phyloP scores from a whole-genome alignment of 106 monocot species.

The Narthecium ossifragum region DNA sequence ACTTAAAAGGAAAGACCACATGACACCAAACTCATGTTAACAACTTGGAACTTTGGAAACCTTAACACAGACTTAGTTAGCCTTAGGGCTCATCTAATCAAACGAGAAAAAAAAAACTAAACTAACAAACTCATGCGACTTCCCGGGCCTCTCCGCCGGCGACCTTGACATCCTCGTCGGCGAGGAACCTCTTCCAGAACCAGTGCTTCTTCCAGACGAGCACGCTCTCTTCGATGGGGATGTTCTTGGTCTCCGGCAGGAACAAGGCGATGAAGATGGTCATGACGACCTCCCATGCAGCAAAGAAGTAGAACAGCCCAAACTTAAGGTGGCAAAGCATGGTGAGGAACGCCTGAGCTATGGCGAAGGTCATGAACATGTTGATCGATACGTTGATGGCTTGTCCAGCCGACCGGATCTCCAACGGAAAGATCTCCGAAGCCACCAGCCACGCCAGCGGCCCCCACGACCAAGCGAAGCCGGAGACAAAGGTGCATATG shows the following conservation, averaged over 20 bases:
- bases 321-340: conserved; percentile 32
- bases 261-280: conserved; percentile 28
- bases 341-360: conserved; percentile 34
- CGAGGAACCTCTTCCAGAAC: conserved; percentile 21
- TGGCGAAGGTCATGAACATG: conserved; percentile 40
- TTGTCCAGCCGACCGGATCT: conserved; percentile 38
- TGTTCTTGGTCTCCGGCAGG: conserved; percentile 62
- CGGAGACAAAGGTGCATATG: conserved; percentile 27
- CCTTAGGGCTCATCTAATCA: no score
- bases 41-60: no score
- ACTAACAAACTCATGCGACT: no score
- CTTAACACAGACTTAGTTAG: no score
- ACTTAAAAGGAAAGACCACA: no score
- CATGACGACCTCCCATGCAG: conserved; percentile 26
- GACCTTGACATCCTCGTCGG: conserved; percentile 4
- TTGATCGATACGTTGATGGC: conserved; percentile 33
- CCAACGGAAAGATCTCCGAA: conserved; percentile 19
- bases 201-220: conserved; percentile 25
- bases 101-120: no score
- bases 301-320: conserved; percentile 45
- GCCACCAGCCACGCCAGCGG: conserved; percentile 38
- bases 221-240: conserved; percentile 67
- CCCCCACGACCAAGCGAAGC: conserved; percentile 41
- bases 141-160: no score
- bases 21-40: no score